Base-by-base conservation (phyloP, 768 basidiomycete genomes). In the Nidularia pulvinata region DNA sequence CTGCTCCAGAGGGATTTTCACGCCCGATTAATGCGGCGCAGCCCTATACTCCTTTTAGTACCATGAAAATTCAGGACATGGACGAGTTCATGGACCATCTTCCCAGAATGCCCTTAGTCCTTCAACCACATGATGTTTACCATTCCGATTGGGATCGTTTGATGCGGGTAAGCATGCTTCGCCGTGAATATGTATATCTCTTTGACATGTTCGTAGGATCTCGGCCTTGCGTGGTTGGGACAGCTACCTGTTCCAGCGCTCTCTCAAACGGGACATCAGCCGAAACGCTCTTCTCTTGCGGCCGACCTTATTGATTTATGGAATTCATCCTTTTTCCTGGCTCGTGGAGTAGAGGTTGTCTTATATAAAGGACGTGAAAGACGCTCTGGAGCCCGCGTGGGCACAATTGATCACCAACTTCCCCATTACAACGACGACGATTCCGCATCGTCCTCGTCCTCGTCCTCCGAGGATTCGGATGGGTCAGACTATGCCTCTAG, bases 291-390 rank as follows among this genome's bases (percentile, higher is more conserved):
- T 22, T 73, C 70, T 9, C 74, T 92, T 46, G 69, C 82, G 9
- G 82, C 81, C n/a, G 88, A 91, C 63, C 77, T 93, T 33, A 73
- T 93, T 57, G 83, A 92, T 56, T 71, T 89, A 32, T 94, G 91
- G 91, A 93, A 93, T 65, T 65, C 71, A 33, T 83, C 81, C 7
- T 94, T 91, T 70, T 92, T 92, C 78, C 64, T 79, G 52, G 70
- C 77, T 35, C 89, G 91, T 45, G 86, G 87, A 16, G 81, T 89
- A n/a, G 91, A 94, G 59, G 70, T 91, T 46, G 78, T 91, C 35
- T 75, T 94, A n/a, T 93, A 83, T 76, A 89, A 85, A 64, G 91
- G 91, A 43, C 82, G 79, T 46, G 85, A 91, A 67, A 82, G 89
- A 35, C 85, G 88, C 57, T 85, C 89, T n/a, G 91, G 91, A 2